Evolutionary conservation across 2,329 filamentous ascomycete genomes (phyloP).

Genomic region (Rutstroemia sp.): DNA sequence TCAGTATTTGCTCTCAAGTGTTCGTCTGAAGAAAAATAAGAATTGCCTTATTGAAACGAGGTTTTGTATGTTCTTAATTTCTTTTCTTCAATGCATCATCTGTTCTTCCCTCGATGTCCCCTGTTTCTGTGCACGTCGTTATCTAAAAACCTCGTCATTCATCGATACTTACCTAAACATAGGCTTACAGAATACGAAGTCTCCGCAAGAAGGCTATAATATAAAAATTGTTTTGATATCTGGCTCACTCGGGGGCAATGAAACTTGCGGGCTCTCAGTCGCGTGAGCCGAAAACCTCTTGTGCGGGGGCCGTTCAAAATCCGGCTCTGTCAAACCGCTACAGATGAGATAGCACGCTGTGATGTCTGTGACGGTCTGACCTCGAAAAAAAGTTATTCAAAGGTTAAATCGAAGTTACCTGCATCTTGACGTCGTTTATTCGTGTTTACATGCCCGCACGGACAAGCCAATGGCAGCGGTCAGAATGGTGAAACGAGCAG

Average conservation of each 20-base stretch:
- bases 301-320: neutral
- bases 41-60: conserved; percentile 2
- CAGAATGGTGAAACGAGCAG: neutral
- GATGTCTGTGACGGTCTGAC: too few relatives aligned
- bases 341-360: neutral
- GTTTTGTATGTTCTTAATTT: conserved; percentile 1
- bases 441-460: neutral
- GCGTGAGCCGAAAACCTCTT: neutral
- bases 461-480: neutral
- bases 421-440: neutral
- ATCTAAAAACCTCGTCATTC: too few relatives aligned
- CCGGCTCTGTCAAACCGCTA: neutral
- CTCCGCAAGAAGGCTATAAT: too few relatives aligned
- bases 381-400: neutral
- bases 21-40: conserved; percentile 2
- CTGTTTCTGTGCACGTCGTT: too few relatives aligned
- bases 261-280: too few relatives aligned
- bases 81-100: too few relatives aligned
- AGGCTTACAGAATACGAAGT: too few relatives aligned
- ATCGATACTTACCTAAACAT: too few relatives aligned
- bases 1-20: neutral
- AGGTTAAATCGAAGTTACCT: neutral
- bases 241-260: too few relatives aligned
- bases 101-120: too few relatives aligned
- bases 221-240: too few relatives aligned